These are phyloP conservation scores for Aspergillus pseudoglaucus DNA, from an alignment of 2,329 filamentous ascomycete genomes.

Conservation along the genomic window DNA sequence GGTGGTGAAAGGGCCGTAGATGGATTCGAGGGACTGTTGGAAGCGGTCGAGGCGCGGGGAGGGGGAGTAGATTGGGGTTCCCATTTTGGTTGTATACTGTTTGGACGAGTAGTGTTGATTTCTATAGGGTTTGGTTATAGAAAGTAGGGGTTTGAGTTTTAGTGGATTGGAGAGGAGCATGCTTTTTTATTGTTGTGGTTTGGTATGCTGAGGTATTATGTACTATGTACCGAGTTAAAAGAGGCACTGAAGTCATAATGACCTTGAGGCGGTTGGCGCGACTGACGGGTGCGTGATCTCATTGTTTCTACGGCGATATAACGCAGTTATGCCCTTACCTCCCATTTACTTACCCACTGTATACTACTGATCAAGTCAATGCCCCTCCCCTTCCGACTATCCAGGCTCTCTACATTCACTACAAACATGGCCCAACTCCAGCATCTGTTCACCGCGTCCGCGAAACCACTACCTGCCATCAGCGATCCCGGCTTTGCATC, in stretches of 20 bases:
- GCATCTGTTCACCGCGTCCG: slow-evolving; percentile 28
- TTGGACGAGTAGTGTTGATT: too few species aligned
- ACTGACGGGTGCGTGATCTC: slow-evolving; percentile 15
- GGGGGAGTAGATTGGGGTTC: slow-evolving; percentile 5
- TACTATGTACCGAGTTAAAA: background rate
- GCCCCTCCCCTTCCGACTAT: background rate
- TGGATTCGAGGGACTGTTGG: slow-evolving; percentile 32
- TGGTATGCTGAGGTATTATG: background rate
- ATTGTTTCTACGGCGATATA: slow-evolving; percentile 5
- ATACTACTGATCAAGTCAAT: background rate
- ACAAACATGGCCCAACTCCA: slow-evolving; percentile 25
- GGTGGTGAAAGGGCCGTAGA: slow-evolving; percentile 33
- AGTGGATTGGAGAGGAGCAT: background rate
- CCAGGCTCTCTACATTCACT: background rate
- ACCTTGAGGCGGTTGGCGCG: slow-evolving; percentile 4
- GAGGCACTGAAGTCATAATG: slow-evolving; percentile 26
- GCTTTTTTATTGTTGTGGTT: background rate
- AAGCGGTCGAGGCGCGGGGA: slow-evolving; percentile 24
- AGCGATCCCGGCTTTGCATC: slow-evolving; percentile 31
- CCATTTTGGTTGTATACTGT: slow-evolving; percentile 1
- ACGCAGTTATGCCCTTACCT: background rate
- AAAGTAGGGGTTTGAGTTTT: background rate
- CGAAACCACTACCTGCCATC: slow-evolving; percentile 32
- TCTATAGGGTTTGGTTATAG: background rate
- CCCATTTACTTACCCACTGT: too few species aligned